Evolutionary conservation across 306 rosid genomes (phyloP).

Genomic region (Prunus dulcis): DNA sequence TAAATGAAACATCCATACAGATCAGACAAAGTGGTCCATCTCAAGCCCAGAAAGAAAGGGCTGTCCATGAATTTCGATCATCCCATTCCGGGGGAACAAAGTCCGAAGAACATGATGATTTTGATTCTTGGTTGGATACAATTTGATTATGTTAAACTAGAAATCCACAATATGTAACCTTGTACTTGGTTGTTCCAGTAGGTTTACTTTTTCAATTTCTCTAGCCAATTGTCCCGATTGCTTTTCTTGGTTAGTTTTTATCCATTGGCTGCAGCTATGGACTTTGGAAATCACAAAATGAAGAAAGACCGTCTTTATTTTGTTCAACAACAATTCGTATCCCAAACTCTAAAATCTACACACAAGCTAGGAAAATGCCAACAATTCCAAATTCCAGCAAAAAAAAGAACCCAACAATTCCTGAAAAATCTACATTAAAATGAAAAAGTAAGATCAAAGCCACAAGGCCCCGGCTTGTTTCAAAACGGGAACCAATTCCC

Average conservation of each 20-base stretch:
- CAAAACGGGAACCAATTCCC: too few species aligned
- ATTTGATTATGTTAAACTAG: slow-evolving; percentile 29
- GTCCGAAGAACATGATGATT: slow-evolving; percentile 46
- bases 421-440: too few species aligned
- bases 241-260: not conserved
- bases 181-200: not conserved
- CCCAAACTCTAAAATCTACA: too few species aligned
- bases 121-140: slow-evolving; percentile 81
- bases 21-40: slow-evolving; percentile 22
- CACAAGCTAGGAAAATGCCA: too few species aligned
- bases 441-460: too few species aligned
- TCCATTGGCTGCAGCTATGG: too few species aligned
- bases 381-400: too few species aligned
- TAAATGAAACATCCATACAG: slow-evolving; percentile 51
- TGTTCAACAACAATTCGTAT: too few species aligned
- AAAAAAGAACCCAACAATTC: too few species aligned
- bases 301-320: too few species aligned
- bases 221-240: not conserved
- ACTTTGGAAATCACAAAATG: too few species aligned
- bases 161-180: not conserved
- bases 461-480: too few species aligned
- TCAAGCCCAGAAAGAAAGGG: slow-evolving; percentile 30
- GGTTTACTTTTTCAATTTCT: not conserved
- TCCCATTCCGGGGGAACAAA: slow-evolving; percentile 37
- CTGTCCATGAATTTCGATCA: slow-evolving; percentile 22